Percentiles rank a stretch among this genome's conserved stretches.
Evolutionary conservation across 192 early-diverging fungal species (phyloP).

Genomic region (Backusella psychrophila): DNA sequence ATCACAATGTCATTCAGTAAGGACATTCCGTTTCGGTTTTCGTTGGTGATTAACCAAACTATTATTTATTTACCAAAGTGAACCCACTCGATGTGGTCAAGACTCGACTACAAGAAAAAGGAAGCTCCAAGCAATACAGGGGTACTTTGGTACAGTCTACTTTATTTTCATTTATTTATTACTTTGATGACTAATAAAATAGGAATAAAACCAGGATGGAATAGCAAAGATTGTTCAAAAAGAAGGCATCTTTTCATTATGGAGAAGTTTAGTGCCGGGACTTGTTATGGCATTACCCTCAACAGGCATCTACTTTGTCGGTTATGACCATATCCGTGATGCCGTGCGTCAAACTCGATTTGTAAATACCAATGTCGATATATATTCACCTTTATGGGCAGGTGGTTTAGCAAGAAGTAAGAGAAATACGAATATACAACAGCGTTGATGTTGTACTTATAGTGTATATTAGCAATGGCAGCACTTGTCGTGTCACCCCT

Average conservation of each 20-base stretch:
- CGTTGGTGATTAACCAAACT: background rate
- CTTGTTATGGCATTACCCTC: constrained; percentile 88
- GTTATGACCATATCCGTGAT: constrained; percentile 86
- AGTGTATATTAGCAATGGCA: constrained; percentile 53
- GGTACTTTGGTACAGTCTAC: background rate
- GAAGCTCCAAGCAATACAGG: background rate
- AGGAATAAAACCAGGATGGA: constrained; percentile 42
- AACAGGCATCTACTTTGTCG: constrained; percentile 92
- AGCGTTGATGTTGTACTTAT: background rate
- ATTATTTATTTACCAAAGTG: constrained; percentile 45
- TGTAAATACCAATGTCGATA: constrained; percentile 39
- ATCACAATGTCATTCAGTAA: constrained; percentile 79
- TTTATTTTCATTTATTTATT: background rate
- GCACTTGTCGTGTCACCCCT: constrained; percentile 85
- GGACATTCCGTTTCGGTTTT: constrained; percentile 22
- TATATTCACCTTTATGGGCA: constrained; percentile 69
- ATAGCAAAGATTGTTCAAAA: constrained; percentile 73
- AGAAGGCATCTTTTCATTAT: constrained; percentile 81
- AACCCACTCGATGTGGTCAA: constrained; percentile 90
- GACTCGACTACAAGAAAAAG: constrained; percentile 67
- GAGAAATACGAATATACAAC: background rate
- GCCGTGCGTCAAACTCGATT: constrained; percentile 25
- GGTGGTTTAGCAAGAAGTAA: constrained; percentile 78
- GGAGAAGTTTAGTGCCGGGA: constrained; percentile 85
- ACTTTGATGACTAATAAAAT: constrained; percentile 23